phyloP scores from a whole-genome alignment of 495 filamentous ascomycete genomes.

The Neurospora pannonica region DNA sequence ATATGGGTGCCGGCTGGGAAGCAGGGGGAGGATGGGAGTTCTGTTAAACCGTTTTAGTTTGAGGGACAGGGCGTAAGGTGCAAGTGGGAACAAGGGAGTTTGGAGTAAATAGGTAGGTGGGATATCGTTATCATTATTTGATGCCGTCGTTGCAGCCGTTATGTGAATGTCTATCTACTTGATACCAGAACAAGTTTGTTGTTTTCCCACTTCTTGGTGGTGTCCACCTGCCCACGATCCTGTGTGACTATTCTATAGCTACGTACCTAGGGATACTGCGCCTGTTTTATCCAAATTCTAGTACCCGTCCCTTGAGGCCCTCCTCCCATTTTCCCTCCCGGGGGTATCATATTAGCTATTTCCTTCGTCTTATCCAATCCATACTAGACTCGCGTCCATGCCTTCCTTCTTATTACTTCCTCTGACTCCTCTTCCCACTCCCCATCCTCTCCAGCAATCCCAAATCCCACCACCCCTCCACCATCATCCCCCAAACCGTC shows the following conservation, averaged over 20 bases:
- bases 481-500: slow-evolving; percentile 28
- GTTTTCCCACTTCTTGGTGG: not conserved
- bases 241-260: not conserved
- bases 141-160: not conserved
- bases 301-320: not conserved
- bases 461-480: slow-evolving; percentile 41
- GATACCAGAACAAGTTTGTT: slow-evolving; percentile 18
- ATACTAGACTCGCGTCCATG: not conserved
- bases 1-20: slow-evolving; percentile 15
- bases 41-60: not conserved
- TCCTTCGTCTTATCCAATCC: not conserved
- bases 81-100: not conserved
- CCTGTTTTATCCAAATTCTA: not conserved
- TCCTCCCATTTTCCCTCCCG: not conserved
- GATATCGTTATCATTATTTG: not conserved
- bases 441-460: slow-evolving; percentile 30
- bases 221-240: not conserved
- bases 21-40: not conserved
- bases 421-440: slow-evolving; percentile 14
- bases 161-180: not conserved
- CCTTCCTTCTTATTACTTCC: not conserved
- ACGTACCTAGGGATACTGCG: not conserved
- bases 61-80: too few relatives aligned
- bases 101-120: not conserved
- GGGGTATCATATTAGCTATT: not conserved